Conservation (phyloP, 2,329 filamentous ascomycete species). For the Cladosporium phlei region DNA sequence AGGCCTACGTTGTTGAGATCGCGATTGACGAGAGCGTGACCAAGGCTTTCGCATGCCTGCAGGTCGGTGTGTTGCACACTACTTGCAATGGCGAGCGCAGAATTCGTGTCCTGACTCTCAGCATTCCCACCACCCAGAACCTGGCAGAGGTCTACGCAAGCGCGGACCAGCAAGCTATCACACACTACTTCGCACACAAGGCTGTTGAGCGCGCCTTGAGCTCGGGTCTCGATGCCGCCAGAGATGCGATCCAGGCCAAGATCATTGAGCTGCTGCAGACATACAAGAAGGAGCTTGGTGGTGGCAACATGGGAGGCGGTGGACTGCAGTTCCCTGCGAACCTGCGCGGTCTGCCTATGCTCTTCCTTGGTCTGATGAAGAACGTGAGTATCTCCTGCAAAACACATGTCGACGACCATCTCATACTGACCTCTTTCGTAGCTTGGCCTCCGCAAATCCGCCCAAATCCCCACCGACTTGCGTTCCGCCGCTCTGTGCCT, state of each 20-base stretch:
- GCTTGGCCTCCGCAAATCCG: constrained; percentile 80
- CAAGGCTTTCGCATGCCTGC: constrained; percentile 87
- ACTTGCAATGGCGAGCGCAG: constrained; percentile 95
- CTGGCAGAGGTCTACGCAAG: constrained; percentile 90
- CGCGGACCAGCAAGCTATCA: constrained; percentile 88
- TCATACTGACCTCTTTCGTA: constrained; percentile 32
- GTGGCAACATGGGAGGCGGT: constrained; percentile 87
- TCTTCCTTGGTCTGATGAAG: constrained; percentile 94
- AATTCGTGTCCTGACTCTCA: constrained; percentile 89
- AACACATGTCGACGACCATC: neutral
- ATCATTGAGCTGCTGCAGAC: constrained; percentile 87
- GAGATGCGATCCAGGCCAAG: constrained; percentile 87
- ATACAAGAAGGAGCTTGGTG: constrained; percentile 93
- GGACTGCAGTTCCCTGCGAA: constrained; percentile 94
- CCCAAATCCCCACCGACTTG: constrained; percentile 90
- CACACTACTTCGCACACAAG: constrained; percentile 94
- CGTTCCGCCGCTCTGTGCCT: constrained; percentile 87
- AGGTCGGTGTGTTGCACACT: constrained; percentile 92
- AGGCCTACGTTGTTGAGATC: constrained; percentile 96
- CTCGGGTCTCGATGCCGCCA: constrained; percentile 80
- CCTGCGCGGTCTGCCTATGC: constrained; percentile 75
- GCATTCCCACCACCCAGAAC: constrained; percentile 86
- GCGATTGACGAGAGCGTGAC: constrained; percentile 92
- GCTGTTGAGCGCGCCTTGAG: constrained; percentile 86
- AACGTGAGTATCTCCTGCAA: constrained; percentile 58